A percentile compares a stretch with the other conserved stretches of the same genome.
Conservation (phyloP, 2,329 filamentous ascomycete genomes). For the Colletotrichum sp. region DNA sequence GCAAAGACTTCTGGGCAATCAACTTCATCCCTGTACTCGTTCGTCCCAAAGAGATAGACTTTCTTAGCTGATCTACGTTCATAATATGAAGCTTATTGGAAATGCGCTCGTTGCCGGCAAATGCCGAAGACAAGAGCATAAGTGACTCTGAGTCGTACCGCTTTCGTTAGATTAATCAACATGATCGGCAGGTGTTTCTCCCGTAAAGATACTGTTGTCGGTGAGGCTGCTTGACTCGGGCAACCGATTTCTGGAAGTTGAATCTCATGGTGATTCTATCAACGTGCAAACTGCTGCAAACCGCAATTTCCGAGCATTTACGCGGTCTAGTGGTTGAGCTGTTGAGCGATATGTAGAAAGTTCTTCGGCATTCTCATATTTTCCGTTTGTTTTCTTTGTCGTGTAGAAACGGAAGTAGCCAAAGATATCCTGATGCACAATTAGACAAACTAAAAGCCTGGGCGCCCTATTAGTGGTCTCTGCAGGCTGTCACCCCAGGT, state of each 20-base stretch:
- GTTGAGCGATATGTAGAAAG: not conserved
- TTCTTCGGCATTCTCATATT: not conserved
- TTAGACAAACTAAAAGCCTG: not conserved
- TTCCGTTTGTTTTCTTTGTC: not conserved
- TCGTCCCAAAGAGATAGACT: not conserved
- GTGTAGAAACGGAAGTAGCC: not conserved
- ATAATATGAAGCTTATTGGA: not conserved
- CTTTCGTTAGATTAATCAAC: not conserved
- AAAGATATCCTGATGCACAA: not conserved
- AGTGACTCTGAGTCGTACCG: not conserved
- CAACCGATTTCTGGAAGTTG: not conserved
- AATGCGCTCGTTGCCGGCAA: not conserved
- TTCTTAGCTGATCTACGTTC: not conserved
- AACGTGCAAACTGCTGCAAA: not conserved
- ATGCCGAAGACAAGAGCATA: not conserved
- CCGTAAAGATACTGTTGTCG: not conserved
- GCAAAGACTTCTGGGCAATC: not conserved
- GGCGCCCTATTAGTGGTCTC: not conserved
- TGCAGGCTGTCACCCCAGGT: not conserved
- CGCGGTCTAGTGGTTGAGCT: not conserved
- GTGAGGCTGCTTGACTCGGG: not conserved
- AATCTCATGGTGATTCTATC: rapidly evolving
- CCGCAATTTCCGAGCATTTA: not conserved
- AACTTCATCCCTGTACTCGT: not conserved
- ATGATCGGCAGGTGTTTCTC: not conserved